Base-by-base conservation (phyloP, 306 rosid species). In the Dryas drummondii region DNA sequence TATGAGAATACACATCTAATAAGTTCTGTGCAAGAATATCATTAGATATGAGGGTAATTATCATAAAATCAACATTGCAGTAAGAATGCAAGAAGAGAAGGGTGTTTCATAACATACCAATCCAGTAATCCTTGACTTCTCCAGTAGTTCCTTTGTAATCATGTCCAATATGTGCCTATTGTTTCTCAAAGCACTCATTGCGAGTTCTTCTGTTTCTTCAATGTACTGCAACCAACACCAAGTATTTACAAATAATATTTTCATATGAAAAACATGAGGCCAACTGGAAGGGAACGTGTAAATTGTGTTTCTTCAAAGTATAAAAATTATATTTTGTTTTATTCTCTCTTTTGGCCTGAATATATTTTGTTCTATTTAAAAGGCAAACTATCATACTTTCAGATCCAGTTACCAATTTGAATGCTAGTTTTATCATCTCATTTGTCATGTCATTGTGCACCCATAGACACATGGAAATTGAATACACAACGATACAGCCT, bases 141-240 rank as follows among this genome's bases (percentile, higher is more conserved):
- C 91, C 81, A 94, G 53, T 62, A 94, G 89, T 76, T 92, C 96
- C 68, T 78, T 76, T 6, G 91, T 82, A 76, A 92, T 75, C 87
- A 90, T 22, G 82, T 94, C 97, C 81, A 94, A 66, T 78, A 92
- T 91, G 74, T 92, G 97, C 83, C 86, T 83, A 77, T 94, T 92
- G 26, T 87, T 86, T 78, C 84, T 85, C 86, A 94, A 83, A 80
- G 88, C 99, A 66, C 77, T 85, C 87, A 87, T 81, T 19, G 99
- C 97, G 62, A 91, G 86, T 84, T 94, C 97, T 87, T 94, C 97
- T 1, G 99, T 87, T 75, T 88, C 97, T 79, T 94, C 97, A 44
- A 94, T 90, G 85, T 90, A 94, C 99, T 94, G 97, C 85, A 81
- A 54, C 51, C n/a, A 70, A 57, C 72, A 82, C 32, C 75, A 62